Conservation (phyloP, 257 asterid genomes). For the Solanum piurae region DNA sequence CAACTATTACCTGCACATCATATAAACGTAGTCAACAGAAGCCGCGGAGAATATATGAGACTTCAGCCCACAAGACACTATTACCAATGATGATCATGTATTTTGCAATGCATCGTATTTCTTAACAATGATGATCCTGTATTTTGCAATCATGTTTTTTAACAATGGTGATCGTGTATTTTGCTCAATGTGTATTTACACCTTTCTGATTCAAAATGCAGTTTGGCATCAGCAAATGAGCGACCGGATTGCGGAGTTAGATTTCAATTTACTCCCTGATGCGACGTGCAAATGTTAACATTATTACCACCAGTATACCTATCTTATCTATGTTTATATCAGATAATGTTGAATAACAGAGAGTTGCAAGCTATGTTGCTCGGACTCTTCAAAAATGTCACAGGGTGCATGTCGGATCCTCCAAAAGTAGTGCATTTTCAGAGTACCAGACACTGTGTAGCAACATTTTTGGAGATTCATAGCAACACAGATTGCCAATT, state of each 20-base stretch:
- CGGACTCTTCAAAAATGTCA: neutral
- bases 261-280: neutral
- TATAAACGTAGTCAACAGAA: neutral
- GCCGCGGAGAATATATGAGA: neutral
- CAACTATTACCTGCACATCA: conserved; percentile 24
- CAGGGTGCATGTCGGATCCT: accelerated
- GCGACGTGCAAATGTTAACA: neutral
- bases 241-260: neutral
- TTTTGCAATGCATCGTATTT: neutral
- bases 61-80: neutral
- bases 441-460: neutral
- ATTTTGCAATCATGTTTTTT: neutral
- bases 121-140: neutral
- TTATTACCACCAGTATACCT: neutral
- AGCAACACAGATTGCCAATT: neutral
- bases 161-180: neutral
- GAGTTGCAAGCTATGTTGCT: neutral
- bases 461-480: neutral
- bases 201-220: neutral
- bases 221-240: neutral
- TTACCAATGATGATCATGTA: neutral
- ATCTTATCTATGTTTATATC: neutral
- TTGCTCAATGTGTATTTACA: neutral
- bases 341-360: neutral
- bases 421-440: neutral